Conservation (phyloP, 345 rosid species). For the Punica granatum region DNA sequence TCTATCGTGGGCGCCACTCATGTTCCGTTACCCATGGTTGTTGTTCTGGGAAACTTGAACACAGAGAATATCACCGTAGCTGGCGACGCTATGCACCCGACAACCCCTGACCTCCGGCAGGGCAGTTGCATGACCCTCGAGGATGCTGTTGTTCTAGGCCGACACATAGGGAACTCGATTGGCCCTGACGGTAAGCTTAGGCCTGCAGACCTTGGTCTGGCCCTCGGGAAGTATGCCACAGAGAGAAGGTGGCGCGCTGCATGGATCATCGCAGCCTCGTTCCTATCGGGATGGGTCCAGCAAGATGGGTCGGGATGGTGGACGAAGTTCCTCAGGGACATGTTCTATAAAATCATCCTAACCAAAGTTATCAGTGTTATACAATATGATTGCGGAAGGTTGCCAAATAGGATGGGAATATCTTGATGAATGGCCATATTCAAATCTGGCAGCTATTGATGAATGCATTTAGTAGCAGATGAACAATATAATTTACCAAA, state of each 20-base stretch:
- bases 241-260: slow-evolving; percentile 33
- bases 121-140: slow-evolving; percentile 39
- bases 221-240: slow-evolving; percentile 16
- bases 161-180: slow-evolving; percentile 22
- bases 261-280: slow-evolving; percentile 18
- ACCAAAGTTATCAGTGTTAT: background rate
- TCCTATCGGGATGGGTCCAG: slow-evolving; percentile 30
- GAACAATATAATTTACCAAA: too few relatives aligned
- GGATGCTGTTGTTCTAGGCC: slow-evolving; percentile 32
- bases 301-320: slow-evolving; percentile 23
- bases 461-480: too few relatives aligned
- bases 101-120: slow-evolving; percentile 40
- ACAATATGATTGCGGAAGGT: slow-evolving; percentile 29
- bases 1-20: slow-evolving; percentile 24
- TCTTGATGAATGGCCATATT: too few relatives aligned
- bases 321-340: slow-evolving; percentile 25
- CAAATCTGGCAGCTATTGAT: too few relatives aligned
- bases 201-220: slow-evolving; percentile 8
- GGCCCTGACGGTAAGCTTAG: slow-evolving; percentile 4
- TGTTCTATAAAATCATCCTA: slow-evolving; percentile 13
- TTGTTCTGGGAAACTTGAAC: slow-evolving; percentile 23
- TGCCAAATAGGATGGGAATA: slow-evolving; percentile 16
- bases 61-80: slow-evolving; percentile 31
- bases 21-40: slow-evolving; percentile 25
- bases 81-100: slow-evolving; percentile 45